Conservation (phyloP, 768 basidiomycete species). For the Cystobasidium tubakii region DNA sequence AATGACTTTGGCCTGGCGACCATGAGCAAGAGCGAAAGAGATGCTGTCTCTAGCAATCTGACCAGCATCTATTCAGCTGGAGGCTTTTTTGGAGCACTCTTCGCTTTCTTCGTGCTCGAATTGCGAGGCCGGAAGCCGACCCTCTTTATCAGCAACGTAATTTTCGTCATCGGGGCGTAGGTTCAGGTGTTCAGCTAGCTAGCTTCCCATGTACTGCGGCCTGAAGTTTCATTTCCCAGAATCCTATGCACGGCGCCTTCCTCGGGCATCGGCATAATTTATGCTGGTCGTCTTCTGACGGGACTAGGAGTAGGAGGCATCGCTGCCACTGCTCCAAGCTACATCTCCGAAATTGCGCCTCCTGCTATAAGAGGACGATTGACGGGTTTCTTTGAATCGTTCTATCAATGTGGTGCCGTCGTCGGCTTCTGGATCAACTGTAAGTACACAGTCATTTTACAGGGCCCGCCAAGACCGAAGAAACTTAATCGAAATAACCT, state of each 20-base stretch:
- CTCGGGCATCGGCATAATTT: background rate
- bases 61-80: slow-evolving; percentile 14
- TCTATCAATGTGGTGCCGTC: slow-evolving; percentile 55
- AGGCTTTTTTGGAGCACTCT: slow-evolving; percentile 8
- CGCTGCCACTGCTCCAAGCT: slow-evolving; percentile 1
- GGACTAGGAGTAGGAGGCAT: slow-evolving; percentile 3
- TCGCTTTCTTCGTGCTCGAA: background rate
- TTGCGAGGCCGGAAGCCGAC: background rate
- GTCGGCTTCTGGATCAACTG: slow-evolving; percentile 50
- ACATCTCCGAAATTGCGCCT: slow-evolving; percentile 50
- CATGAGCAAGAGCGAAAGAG: background rate
- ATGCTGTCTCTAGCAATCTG: background rate
- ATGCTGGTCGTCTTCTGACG: slow-evolving; percentile 7
- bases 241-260: background rate
- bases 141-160: background rate
- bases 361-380: slow-evolving; percentile 49
- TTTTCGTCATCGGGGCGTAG: slow-evolving; percentile 5
- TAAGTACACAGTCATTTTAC: slow-evolving; percentile 20
- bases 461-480: background rate
- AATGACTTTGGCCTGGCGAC: background rate
- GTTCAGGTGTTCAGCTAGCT: background rate
- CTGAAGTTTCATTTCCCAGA: background rate
- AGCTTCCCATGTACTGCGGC: no score
- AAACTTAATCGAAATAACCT: background rate
- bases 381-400: slow-evolving; percentile 55